Conservation (phyloP, 345 rosid species). For the Boechera retrofracta region DNA sequence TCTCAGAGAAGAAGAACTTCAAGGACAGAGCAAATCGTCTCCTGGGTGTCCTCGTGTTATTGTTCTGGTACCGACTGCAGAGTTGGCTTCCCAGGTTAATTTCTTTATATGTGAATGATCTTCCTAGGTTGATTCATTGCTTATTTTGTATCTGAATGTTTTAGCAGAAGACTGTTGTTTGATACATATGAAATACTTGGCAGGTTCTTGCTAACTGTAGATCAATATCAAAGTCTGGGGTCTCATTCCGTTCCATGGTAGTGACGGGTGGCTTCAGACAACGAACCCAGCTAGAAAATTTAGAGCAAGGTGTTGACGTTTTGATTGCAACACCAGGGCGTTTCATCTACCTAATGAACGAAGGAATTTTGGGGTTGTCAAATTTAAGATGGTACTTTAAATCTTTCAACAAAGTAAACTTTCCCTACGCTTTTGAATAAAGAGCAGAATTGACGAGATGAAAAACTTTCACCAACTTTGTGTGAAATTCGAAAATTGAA, state of each 20-base stretch:
- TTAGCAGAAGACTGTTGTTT: slow-evolving; percentile 25
- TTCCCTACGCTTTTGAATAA: not conserved
- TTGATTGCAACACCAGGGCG: slow-evolving; percentile 98
- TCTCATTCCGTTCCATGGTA: slow-evolving; percentile 90
- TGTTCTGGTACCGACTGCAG: slow-evolving; percentile 89
- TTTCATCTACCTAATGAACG: slow-evolving; percentile 75
- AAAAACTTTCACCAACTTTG: not conserved
- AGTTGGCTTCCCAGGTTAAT: slow-evolving; percentile 92
- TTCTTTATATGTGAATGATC: not conserved
- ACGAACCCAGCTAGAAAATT: slow-evolving; percentile 82
- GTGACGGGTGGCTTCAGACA: slow-evolving; percentile 92
- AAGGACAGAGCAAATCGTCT: slow-evolving; percentile 63
- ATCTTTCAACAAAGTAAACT: slow-evolving; percentile 14
- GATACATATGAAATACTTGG: slow-evolving; percentile 46
- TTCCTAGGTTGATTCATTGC: slow-evolving; percentile 27
- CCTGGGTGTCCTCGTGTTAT: slow-evolving; percentile 73
- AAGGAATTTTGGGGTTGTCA: slow-evolving; percentile 67
- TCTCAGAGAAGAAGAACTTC: slow-evolving; percentile 85
- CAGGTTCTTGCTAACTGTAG: slow-evolving; percentile 87
- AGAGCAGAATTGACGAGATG: not conserved
- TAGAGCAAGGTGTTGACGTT: slow-evolving; percentile 80
- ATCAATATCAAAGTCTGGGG: slow-evolving; percentile 77
- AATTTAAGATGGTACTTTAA: slow-evolving; percentile 70
- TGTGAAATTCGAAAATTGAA: slow-evolving; percentile 3
- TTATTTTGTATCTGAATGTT: slow-evolving; percentile 9